phyloP scores from a whole-genome alignment of 1,284 basidiomycete genomes.

The Heterobasidion annosum region DNA sequence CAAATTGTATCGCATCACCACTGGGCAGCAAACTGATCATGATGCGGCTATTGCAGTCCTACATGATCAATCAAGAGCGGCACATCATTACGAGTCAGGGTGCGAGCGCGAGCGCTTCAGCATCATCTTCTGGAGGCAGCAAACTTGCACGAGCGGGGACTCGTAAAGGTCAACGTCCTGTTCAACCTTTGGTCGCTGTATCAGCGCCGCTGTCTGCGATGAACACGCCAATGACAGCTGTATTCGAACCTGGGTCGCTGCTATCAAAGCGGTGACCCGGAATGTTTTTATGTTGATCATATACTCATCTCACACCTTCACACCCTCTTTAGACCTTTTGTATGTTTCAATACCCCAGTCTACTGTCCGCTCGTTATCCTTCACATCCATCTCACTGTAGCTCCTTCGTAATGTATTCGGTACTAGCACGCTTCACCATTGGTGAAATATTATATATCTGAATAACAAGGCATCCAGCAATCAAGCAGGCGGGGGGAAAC shows the following conservation, averaged over 20 bases:
- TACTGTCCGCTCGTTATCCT: not conserved
- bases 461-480: not conserved
- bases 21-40: constrained; percentile 6
- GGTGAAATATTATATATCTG: not conserved
- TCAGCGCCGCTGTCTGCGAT: constrained; percentile 7
- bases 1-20: not conserved
- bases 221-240: constrained; percentile 20
- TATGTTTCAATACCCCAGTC: not conserved
- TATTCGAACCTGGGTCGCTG: constrained; percentile 65
- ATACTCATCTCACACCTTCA: not conserved
- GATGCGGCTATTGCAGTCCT: constrained; percentile 41
- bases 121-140: constrained; percentile 12
- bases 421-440: not conserved
- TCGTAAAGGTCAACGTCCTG: constrained; percentile 27
- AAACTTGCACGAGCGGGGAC: constrained; percentile 37
- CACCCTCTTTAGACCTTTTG: not conserved
- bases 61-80: constrained; percentile 70
- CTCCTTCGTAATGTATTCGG: not conserved
- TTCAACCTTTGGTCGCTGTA: constrained; percentile 32
- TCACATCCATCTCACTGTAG: not conserved
- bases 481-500: not conserved
- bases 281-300: not conserved
- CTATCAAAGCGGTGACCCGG: constrained; percentile 35
- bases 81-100: constrained; percentile 47
- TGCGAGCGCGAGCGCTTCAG: constrained; percentile 18